Evolutionary conservation across 2,329 filamentous ascomycete species (phyloP).

Genomic region (Aspergillus neotritici): DNA sequence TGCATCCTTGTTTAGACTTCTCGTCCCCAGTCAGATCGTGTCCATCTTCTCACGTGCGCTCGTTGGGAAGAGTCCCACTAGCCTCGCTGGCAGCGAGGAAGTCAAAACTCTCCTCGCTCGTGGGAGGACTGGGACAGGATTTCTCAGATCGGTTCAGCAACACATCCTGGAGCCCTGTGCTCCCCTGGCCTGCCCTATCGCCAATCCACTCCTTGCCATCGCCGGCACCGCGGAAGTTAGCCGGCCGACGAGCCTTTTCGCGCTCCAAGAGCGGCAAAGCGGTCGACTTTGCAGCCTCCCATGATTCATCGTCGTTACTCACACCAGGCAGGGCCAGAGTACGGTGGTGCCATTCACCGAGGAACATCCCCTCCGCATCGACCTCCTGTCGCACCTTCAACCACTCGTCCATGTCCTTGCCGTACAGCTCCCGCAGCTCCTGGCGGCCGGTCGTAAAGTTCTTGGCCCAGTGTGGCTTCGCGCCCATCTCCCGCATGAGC

Average conservation of each 20-base stretch:
- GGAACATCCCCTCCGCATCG: constrained; percentile 79
- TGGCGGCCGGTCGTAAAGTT: constrained; percentile 65
- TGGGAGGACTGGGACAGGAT: constrained; percentile 29
- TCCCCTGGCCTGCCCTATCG: constrained; percentile 26
- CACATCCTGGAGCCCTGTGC: constrained; percentile 1
- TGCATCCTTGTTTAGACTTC: constrained; percentile 1
- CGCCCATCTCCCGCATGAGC: constrained; percentile 79
- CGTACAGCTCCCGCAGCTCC: constrained; percentile 62
- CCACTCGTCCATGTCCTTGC: constrained; percentile 61
- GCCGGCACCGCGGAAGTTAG: constrained; percentile 25
- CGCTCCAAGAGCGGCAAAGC: constrained; percentile 41
- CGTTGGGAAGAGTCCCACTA: constrained; percentile 33
- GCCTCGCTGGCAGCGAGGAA: constrained; percentile 41
- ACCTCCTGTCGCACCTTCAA: constrained; percentile 61
- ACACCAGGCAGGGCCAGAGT: constrained; percentile 48
- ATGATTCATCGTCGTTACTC: constrained; percentile 9
- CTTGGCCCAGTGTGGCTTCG: constrained; percentile 86
- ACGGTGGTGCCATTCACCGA: constrained; percentile 82
- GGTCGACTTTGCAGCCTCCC: constrained; percentile 4
- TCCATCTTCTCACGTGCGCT: constrained; percentile 4
- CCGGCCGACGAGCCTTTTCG: constrained; percentile 30
- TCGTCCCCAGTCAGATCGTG: constrained; percentile 1
- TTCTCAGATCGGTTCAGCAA: constrained; percentile 9
- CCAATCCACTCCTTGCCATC: constrained; percentile 42
- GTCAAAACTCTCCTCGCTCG: constrained; percentile 46